Evolutionary conservation across 306 rosid genomes (phyloP).

Genomic region (Inga laurina): DNA sequence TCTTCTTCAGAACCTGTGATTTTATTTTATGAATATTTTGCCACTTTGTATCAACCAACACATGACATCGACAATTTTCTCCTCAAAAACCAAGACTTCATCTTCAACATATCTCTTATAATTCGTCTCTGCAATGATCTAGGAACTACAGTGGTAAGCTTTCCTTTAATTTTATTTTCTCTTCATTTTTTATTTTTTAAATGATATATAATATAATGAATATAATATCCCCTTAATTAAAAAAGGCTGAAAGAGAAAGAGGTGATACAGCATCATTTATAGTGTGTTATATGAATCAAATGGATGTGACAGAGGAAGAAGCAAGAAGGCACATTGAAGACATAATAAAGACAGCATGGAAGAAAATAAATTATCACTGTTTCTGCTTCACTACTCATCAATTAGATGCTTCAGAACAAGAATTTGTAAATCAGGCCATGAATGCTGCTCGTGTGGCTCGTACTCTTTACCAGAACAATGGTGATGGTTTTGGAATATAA

Average conservation of each 20-base stretch:
- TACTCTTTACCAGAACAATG: constrained; percentile 35
- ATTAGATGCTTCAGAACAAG: background rate
- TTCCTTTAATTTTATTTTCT: background rate
- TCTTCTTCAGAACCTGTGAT: constrained; percentile 58
- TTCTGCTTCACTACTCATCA: background rate
- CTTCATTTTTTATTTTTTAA: too few species aligned
- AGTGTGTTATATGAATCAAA: constrained; percentile 45
- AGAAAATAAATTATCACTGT: constrained; percentile 38
- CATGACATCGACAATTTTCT: constrained; percentile 31
- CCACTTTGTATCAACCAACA: constrained; percentile 19
- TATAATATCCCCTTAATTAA: background rate
- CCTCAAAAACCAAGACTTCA: constrained; percentile 27
- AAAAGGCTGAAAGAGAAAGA: constrained; percentile 46
- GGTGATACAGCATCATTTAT: constrained; percentile 51
- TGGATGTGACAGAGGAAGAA: constrained; percentile 32
- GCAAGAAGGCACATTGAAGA: constrained; percentile 29
- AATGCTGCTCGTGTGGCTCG: constrained; percentile 44
- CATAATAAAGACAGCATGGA: constrained; percentile 39
- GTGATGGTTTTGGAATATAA: constrained; percentile 43
- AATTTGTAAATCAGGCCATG: constrained; percentile 19
- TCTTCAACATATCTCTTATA: constrained; percentile 39
- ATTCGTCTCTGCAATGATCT: constrained; percentile 49
- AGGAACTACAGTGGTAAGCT: constrained; percentile 36
- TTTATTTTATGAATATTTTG: constrained; percentile 42
- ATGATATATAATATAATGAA: background rate